Conservation (phyloP, 176 grass and related monocot species). For the Areca catechu region DNA sequence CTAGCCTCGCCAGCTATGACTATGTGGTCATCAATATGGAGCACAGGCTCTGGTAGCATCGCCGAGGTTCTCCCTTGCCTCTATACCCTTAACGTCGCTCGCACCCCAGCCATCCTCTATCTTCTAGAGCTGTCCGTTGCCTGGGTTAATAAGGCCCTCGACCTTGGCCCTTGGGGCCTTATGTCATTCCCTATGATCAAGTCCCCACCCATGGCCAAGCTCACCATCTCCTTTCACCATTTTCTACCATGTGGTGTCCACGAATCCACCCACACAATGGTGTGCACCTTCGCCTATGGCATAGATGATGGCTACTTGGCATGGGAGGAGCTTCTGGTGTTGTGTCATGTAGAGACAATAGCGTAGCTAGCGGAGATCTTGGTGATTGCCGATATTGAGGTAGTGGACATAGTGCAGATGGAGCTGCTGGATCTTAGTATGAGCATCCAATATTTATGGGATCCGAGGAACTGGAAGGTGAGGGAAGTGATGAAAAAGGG, state of each 20-base stretch:
- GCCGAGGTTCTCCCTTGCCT: constrained; percentile 73
- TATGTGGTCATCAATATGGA: constrained; percentile 85
- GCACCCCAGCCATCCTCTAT: constrained; percentile 58
- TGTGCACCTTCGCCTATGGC: constrained; percentile 68
- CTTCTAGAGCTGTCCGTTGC: constrained; percentile 48
- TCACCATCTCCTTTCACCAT: constrained; percentile 44
- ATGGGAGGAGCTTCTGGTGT: constrained; percentile 69
- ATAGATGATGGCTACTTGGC: constrained; percentile 80
- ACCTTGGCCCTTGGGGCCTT: constrained; percentile 72
- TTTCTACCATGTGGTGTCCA: constrained; percentile 76
- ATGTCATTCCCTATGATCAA: constrained; percentile 73
- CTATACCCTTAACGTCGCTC: constrained; percentile 55
- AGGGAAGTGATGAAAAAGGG: constrained; percentile 49
- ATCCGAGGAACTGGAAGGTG: constrained; percentile 82
- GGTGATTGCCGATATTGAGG: constrained; percentile 64
- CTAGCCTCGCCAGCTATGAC: constrained; percentile 73
- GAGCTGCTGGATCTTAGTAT: no score
- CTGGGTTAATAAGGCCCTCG: constrained; percentile 90
- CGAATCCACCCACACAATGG: constrained; percentile 67
- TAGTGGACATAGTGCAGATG: constrained; percentile 85
- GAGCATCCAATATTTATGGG: constrained; percentile 88
- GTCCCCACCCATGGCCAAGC: constrained; percentile 33
- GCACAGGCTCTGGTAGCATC: constrained; percentile 76
- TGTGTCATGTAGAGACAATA: constrained; percentile 70
- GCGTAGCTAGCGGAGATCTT: constrained; percentile 46